These are phyloP conservation scores for Scutellaria minor DNA, from an alignment of 257 asterid genomes.

Conservation along the genomic window DNA sequence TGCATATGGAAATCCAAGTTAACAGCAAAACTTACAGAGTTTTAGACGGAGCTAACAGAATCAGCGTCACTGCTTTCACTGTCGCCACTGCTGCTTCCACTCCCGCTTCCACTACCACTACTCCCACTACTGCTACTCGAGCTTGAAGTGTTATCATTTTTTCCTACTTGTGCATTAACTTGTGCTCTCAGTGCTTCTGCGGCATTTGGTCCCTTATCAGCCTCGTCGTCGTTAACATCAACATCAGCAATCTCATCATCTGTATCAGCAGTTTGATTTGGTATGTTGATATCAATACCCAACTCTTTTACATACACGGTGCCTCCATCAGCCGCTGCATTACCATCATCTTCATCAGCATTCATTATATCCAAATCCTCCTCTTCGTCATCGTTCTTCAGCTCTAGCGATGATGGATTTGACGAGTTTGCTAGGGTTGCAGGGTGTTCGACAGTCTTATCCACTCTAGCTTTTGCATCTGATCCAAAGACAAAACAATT, in stretches of 20 bases:
- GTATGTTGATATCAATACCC: constrained; percentile 79
- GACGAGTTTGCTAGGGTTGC: constrained; percentile 57
- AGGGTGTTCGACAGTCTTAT: constrained; percentile 52
- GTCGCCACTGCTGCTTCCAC: constrained; percentile 70
- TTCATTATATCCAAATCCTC: constrained; percentile 72
- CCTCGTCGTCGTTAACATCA: constrained; percentile 81
- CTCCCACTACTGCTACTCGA: constrained; percentile 49
- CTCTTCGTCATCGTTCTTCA: constrained; percentile 64
- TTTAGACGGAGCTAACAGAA: constrained; percentile 62
- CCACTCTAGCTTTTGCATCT: constrained; percentile 67
- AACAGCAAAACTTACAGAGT: no score
- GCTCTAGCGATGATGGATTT: constrained; percentile 40
- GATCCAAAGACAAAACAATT: constrained; percentile 29
- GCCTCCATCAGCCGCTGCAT: constrained; percentile 48
- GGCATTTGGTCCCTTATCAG: constrained; percentile 74
- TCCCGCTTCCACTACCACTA: constrained; percentile 43
- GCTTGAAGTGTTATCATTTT: constrained; percentile 56
- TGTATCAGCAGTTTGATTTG: constrained; percentile 58
- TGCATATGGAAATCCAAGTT: no score
- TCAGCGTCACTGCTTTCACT: constrained; percentile 83
- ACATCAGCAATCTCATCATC: constrained; percentile 96
- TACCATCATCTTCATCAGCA: constrained; percentile 59
- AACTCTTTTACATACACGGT: constrained; percentile 56
- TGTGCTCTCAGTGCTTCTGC: constrained; percentile 92
- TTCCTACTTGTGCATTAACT: constrained; percentile 58